Evolutionary conservation across 192 early-diverging fungal genomes (phyloP).

Genomic region (Mortierella hygrophila): DNA sequence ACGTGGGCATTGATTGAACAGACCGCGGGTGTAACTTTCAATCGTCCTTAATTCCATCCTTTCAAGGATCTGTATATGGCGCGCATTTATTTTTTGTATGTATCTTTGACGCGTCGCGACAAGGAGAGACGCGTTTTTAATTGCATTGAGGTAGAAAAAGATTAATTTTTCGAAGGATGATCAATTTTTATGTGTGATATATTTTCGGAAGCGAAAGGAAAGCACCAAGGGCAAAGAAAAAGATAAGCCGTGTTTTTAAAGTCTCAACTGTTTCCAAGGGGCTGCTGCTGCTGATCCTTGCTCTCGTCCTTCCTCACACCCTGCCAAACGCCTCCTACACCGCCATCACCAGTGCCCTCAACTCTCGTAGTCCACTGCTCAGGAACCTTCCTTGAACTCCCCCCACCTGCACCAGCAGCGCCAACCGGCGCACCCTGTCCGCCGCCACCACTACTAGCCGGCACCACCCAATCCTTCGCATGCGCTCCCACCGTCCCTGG

Average conservation of each 20-base stretch:
- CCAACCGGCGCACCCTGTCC: neutral
- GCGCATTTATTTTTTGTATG: too few species aligned
- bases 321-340: neutral
- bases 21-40: too few species aligned
- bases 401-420: neutral
- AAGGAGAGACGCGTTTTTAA: too few species aligned
- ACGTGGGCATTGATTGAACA: too few species aligned
- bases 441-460: neutral
- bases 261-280: neutral
- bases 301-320: neutral
- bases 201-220: too few species aligned
- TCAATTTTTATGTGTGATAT: too few species aligned
- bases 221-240: too few species aligned
- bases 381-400: neutral
- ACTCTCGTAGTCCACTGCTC: neutral
- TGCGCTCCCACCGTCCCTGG: neutral
- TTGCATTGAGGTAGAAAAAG: too few species aligned
- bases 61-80: too few species aligned
- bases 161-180: too few species aligned
- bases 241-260: neutral
- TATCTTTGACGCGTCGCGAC: too few species aligned
- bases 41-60: too few species aligned
- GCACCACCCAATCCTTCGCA: neutral
- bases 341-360: neutral
- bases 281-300: neutral